Base-by-base conservation (phyloP, 345 rosid genomes). In the Rhizophora mangle region DNA sequence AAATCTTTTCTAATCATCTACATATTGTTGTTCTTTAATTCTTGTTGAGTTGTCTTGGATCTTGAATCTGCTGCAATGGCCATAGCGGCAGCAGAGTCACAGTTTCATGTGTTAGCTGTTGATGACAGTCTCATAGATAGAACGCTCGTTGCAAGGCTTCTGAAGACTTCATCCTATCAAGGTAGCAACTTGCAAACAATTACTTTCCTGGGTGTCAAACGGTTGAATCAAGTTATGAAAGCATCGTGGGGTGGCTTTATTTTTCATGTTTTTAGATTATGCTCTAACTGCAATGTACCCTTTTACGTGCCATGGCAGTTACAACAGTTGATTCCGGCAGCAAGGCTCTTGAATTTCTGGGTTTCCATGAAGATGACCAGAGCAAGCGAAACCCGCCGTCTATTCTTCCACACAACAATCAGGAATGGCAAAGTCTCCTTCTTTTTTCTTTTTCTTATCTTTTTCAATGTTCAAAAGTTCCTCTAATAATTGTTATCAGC, bases 281-380 rank as follows among this genome's bases (percentile, higher is more conserved):
- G 16, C 18, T 60, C 49, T 24, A 13, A 24, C 19, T 54, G 19
- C 27, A 9, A 4, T 58, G 49, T 27, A 2, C 49, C 68, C 32
- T 21, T 4, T 66, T 70, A 34, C 52, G 43, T 56, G 49, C 49
- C 6, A 21, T 58, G 30, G 67, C 88, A 89, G 92, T 89, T 36
- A 89, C 92, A n/a, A 69, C 86, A 3, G 96, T 89, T 67, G 96
- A 89, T 74, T 89, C 92, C 56, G 92, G 96, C 16, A 83, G 80
- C 30, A 89, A 89, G 54, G 96, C 96, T 61, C 71, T 89, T 8
- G 77, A 84, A 68, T 87, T 87, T 80, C 89, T 89, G 77, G 95
- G 95, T 65, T 74, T 86, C 20, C 62, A 74, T 24, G 82, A 74
- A 74, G 76, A 77, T 34, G 86, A 76, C 8, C 74, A 67, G 58